These are phyloP conservation scores for Sporothrix mexicana DNA, from an alignment of 2,329 filamentous ascomycete species.

Conservation along the genomic window DNA sequence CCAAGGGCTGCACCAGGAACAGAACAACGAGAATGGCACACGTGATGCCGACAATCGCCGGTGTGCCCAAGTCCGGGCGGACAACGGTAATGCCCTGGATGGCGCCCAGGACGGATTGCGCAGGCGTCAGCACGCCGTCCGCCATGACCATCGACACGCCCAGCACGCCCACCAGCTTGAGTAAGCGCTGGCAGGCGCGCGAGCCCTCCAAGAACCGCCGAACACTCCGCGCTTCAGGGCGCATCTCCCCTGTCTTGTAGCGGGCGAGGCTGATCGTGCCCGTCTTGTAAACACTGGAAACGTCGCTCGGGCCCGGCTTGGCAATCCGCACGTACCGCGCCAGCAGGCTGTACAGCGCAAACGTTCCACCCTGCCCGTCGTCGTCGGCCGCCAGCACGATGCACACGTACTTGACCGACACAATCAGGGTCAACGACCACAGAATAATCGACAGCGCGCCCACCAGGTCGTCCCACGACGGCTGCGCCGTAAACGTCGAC, in stretches of 20 bases:
- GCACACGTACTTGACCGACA: constrained; percentile 71
- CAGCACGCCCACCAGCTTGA: constrained; percentile 68
- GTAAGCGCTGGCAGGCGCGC: constrained; percentile 54
- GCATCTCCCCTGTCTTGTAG: constrained; percentile 61
- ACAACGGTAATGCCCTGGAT: constrained; percentile 69
- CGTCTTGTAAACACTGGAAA: constrained; percentile 34
- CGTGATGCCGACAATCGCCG: constrained; percentile 66
- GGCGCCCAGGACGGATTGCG: constrained; percentile 72
- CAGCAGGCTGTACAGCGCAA: constrained; percentile 69
- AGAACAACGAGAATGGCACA: constrained; percentile 69
- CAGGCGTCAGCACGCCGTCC: constrained; percentile 68
- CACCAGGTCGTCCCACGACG: constrained; percentile 63
- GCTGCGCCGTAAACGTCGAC: constrained; percentile 65
- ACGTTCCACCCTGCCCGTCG: constrained; percentile 70
- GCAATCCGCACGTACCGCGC: constrained; percentile 67
- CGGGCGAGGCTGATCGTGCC: constrained; percentile 56
- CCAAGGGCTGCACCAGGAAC: constrained; percentile 69
- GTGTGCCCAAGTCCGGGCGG: constrained; percentile 58
- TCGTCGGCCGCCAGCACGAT: constrained; percentile 71
- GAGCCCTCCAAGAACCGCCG: constrained; percentile 65
- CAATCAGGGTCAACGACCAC: constrained; percentile 72
- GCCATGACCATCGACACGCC: constrained; percentile 72
- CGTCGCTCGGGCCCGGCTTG: constrained; percentile 59
- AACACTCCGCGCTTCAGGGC: constrained; percentile 56
- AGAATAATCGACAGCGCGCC: constrained; percentile 71